Percentiles rank a stretch among this genome's conserved stretches.
Evolutionary conservation across 1,284 basidiomycete species (phyloP).

Genomic region (Hemileia vastatrix): DNA sequence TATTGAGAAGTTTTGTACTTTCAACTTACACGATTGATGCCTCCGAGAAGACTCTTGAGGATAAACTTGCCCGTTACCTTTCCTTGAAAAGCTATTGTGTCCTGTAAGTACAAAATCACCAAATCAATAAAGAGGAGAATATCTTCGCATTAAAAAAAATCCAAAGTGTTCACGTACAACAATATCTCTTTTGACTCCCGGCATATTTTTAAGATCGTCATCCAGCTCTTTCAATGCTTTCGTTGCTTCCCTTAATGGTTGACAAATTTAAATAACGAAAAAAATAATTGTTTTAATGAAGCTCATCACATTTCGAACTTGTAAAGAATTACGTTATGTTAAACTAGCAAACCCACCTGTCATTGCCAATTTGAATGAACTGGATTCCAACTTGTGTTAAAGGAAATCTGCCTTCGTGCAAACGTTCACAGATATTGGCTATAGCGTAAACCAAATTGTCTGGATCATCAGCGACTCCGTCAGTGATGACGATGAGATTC

Average conservation of each 20-base stretch:
- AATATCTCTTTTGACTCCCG: constrained; percentile 11
- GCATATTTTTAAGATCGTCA: constrained; percentile 8
- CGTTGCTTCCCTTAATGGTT: constrained; percentile 2
- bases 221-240: constrained; percentile 13
- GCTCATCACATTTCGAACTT: neutral
- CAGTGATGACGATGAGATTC: constrained; percentile 57
- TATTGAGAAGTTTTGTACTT: no score
- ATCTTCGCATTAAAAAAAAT: neutral
- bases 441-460: constrained; percentile 47
- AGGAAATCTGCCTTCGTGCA: constrained; percentile 51
- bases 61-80: constrained; percentile 10
- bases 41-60: constrained; percentile 14
- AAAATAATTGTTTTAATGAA: neutral
- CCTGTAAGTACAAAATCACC: neutral
- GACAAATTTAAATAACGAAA: neutral
- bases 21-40: constrained; percentile 19
- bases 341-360: neutral
- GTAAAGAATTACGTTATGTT: neutral
- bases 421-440: constrained; percentile 49
- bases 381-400: constrained; percentile 52
- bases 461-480: constrained; percentile 54
- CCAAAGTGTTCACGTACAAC: constrained; percentile 4
- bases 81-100: constrained; percentile 21
- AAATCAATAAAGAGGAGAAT: neutral
- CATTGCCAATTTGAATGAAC: constrained; percentile 51